Evolutionary conservation across 345 rosid genomes (phyloP).

Genomic region (Hibiscus tridactylites): DNA sequence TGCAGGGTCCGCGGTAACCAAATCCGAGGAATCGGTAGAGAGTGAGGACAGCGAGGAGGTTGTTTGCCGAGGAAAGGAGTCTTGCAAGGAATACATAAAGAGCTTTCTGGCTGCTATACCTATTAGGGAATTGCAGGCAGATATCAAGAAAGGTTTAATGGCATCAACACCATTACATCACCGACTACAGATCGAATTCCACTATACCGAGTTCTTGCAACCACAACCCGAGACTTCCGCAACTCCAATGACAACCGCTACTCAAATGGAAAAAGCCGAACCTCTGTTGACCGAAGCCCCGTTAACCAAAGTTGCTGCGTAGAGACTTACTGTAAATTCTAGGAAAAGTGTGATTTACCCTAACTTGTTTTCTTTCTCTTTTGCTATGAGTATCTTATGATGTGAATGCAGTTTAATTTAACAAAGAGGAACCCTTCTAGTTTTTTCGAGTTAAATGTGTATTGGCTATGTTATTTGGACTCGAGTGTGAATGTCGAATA

Average conservation of each 20-base stretch:
- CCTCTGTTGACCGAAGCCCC: slow-evolving; percentile 16
- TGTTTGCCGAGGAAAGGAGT: slow-evolving; percentile 71
- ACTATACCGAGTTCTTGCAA: slow-evolving; percentile 46
- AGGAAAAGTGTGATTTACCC: slow-evolving; percentile 28
- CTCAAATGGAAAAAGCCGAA: neutral
- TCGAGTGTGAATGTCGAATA: neutral
- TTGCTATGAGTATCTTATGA: slow-evolving; percentile 12
- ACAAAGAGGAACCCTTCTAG: slow-evolving; percentile 20
- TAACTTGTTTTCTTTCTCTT: slow-evolving; percentile 16
- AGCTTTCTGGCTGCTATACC: slow-evolving; percentile 95
- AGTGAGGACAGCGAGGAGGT: slow-evolving; percentile 35
- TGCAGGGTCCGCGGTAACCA: slow-evolving; percentile 7
- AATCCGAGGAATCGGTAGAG: slow-evolving; percentile 20
- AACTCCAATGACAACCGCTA: slow-evolving; percentile 6
- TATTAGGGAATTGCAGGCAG: slow-evolving; percentile 71
- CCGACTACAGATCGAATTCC: slow-evolving; percentile 82
- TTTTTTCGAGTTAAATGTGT: neutral
- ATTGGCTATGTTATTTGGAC: neutral
- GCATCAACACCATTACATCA: slow-evolving; percentile 68
- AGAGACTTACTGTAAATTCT: slow-evolving; percentile 30
- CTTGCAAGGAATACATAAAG: slow-evolving; percentile 94
- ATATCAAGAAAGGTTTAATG: slow-evolving; percentile 80
- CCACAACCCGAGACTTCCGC: slow-evolving; percentile 17
- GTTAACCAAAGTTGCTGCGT: slow-evolving; percentile 16
- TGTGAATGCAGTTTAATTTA: slow-evolving; percentile 18